Evolutionary conservation across 2,329 filamentous ascomycete genomes (phyloP), one percentile per base, ranked within the genome.

Genomic region (Paraconiothyrium brasiliense): DNA sequence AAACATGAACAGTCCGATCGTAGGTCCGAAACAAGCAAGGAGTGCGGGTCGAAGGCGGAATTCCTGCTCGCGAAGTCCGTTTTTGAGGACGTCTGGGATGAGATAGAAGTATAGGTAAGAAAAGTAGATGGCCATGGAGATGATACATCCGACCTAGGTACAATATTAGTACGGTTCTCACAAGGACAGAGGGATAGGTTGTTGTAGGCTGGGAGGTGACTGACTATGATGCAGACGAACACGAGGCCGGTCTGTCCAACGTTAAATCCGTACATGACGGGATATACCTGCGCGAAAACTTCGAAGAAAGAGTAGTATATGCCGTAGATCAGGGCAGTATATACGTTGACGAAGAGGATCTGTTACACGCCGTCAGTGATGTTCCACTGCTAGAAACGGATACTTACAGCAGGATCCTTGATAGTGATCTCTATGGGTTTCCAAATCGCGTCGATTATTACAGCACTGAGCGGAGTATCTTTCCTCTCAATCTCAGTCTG

Each of bases 401-500:
- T 5, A 47, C 47, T 1, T 41, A 55, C 54, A 47, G 78, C 74
- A 20, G 79, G 78, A 60, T 81, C 78, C 49, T 79, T 78, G 65
- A 75, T 71, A 55, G 76, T 71, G 65, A 81, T 80, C 60, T 81
- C 77, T 58, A 81, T 75, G 2, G 88, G 89, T 76, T 87, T 87
- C 76, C 89, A 84, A 22, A 91, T 79, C 0, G 87, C 85, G 41
- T 89, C 84, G 46, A 83, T 60, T 24, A 85, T 74, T 30, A 89
- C 76, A 14, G 80, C 77, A 5, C 75, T 74, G 3, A 83, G 75
- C 50, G 79, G 84, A 68, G 87, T 80, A 65, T 84, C 81, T n/a
- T 78, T 80, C 74, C 88, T 85, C 69, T 89, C 85, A 62, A 91
- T 87, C 74, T 92, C 89, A 57, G 84, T 85, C 71, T 90, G 86